Evolutionary conservation across 495 filamentous ascomycete species (phyloP).

Genomic region (Talaromyces adpressus): DNA sequence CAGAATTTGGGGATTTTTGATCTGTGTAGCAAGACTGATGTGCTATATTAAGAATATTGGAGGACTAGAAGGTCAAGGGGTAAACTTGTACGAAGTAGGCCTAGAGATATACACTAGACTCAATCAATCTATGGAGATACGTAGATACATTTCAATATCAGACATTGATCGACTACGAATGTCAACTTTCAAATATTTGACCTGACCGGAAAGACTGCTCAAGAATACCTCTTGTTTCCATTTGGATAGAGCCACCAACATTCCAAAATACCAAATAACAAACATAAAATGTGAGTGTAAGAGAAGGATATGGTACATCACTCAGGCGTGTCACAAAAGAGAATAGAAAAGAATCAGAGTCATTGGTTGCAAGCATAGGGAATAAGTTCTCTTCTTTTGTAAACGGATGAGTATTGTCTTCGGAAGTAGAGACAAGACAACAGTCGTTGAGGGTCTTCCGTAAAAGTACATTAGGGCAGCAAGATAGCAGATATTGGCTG

Average conservation of each 20-base stretch:
- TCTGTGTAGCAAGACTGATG: too few species aligned
- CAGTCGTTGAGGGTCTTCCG: neutral
- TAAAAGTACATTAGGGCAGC: neutral
- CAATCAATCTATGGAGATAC: too few species aligned
- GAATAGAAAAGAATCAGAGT: neutral
- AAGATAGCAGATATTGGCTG: neutral
- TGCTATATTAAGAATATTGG: too few species aligned
- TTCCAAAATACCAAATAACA: neutral
- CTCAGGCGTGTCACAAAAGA: neutral
- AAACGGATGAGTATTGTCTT: neutral
- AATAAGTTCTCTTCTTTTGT: neutral
- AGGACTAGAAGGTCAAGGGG: neutral
- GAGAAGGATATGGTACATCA: neutral
- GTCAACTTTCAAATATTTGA: neutral
- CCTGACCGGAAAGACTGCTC: neutral
- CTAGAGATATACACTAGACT: too few species aligned
- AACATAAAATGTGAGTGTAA: neutral
- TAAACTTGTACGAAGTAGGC: too few species aligned
- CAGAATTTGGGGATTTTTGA: too few species aligned
- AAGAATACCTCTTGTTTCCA: neutral
- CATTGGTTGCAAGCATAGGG: neutral
- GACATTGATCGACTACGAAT: neutral
- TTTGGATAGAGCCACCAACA: neutral
- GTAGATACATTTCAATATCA: neutral
- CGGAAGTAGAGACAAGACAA: neutral